phyloP scores from a whole-genome alignment of 2,329 filamentous ascomycete genomes.

The Aspergillus sp. region DNA sequence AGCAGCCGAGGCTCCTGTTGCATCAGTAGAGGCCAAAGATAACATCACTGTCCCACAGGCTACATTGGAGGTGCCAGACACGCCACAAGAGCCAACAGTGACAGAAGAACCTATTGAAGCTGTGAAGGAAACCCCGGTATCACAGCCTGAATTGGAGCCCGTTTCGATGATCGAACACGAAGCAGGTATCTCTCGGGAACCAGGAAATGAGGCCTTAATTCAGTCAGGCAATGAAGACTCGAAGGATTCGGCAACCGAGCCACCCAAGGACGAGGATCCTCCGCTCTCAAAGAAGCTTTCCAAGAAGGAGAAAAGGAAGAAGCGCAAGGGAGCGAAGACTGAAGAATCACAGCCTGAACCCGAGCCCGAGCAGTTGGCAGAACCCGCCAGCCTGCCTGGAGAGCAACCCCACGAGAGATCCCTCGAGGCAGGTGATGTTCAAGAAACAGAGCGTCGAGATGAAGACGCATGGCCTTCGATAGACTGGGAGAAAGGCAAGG shows the following conservation, averaged over 20 bases:
- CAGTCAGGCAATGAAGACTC: background rate
- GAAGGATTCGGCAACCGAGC: background rate
- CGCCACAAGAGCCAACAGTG: background rate
- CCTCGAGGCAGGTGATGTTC: background rate
- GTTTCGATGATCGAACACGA: background rate
- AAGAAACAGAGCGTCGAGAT: conserved; percentile 18
- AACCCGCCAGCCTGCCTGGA: background rate
- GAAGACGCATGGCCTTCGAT: conserved; percentile 40
- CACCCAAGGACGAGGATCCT: conserved; percentile 8
- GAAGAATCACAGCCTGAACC: background rate
- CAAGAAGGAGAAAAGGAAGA: conserved; percentile 41
- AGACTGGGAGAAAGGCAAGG: conserved; percentile 35
- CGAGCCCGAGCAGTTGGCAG: background rate
- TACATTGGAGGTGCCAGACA: background rate
- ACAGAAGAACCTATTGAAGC: background rate
- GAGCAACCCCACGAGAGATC: conserved; percentile 1
- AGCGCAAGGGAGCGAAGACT: conserved; percentile 19
- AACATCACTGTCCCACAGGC: background rate
- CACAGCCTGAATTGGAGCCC: background rate
- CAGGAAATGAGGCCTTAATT: background rate
- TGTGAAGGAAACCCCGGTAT: background rate
- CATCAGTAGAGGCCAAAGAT: conserved; percentile 2
- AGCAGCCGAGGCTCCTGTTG: conserved; percentile 5
- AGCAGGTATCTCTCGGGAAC: background rate
- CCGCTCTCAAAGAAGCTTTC: conserved; percentile 22